A percentile compares a stretch with the other conserved stretches of the same genome.
Conservation (phyloP, 1,284 basidiomycete species). For the Phlebopus sp. region DNA sequence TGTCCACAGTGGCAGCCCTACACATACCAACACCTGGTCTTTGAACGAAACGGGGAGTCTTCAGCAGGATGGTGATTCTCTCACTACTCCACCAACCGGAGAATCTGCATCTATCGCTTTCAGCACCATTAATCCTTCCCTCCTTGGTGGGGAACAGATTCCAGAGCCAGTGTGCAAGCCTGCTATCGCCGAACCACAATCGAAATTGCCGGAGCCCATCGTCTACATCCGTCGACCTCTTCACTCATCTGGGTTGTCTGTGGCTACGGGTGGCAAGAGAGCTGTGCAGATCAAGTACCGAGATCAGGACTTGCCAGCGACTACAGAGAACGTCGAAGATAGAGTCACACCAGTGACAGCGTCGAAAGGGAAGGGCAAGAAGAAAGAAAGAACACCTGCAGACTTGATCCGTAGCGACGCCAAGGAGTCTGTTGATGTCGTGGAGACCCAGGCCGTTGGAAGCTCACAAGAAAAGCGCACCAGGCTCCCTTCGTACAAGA, state of each 20-base stretch:
- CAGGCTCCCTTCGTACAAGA: slow-evolving; percentile 18
- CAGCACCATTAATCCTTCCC: slow-evolving; percentile 30
- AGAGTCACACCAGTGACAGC: not conserved
- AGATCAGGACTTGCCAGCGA: slow-evolving; percentile 6
- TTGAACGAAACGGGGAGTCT: slow-evolving; percentile 4
- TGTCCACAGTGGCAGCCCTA: not conserved
- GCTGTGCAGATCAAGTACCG: slow-evolving; percentile 32
- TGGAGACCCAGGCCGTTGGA: not conserved
- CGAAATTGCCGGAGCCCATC: slow-evolving; percentile 24
- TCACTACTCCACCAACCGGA: not conserved
- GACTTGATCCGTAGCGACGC: not conserved
- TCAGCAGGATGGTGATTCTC: not conserved
- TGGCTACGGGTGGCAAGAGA: slow-evolving; percentile 21
- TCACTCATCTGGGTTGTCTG: slow-evolving; percentile 19
- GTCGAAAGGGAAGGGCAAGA: not conserved
- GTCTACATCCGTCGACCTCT: slow-evolving; percentile 30
- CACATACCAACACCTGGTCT: slow-evolving; percentile 11
- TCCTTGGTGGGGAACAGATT: slow-evolving; percentile 20
- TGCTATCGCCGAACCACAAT: slow-evolving; percentile 6
- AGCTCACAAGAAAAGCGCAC: slow-evolving; percentile 6
- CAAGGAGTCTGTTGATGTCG: not conserved
- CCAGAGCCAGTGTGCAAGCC: not conserved
- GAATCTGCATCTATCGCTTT: not conserved
- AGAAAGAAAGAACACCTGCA: not conserved
- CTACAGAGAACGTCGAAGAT: slow-evolving; percentile 2